A percentile compares a stretch with the other conserved stretches of the same genome.
phyloP scores from a whole-genome alignment of 345 rosid species.

The Sonneratia caseolaris region DNA sequence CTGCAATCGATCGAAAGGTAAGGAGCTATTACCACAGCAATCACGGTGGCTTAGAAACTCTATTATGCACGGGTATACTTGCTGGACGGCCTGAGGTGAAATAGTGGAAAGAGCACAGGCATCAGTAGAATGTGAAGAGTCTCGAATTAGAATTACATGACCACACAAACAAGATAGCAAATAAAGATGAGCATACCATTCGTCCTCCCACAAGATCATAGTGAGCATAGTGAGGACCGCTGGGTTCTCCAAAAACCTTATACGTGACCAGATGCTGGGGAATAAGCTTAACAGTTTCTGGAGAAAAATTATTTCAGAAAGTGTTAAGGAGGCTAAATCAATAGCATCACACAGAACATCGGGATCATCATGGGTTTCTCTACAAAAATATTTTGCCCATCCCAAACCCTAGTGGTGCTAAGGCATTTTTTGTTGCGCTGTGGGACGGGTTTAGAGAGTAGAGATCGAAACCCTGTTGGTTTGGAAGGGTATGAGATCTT shows the following conservation, averaged over 20 bases:
- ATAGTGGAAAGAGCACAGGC: neutral
- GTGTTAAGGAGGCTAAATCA: neutral
- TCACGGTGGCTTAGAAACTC: conserved; percentile 59
- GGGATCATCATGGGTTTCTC: no score
- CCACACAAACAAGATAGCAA: neutral
- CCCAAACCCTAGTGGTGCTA: no score
- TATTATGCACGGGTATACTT: conserved; percentile 73
- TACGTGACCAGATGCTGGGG: conserved; percentile 48
- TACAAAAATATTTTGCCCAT: no score
- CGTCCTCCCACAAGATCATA: conserved; percentile 72
- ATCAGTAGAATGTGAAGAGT: conserved; percentile 12
- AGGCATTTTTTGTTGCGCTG: no score
- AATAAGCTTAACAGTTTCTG: conserved; percentile 52
- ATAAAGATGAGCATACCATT: conserved; percentile 29
- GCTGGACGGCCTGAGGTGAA: conserved; percentile 70
- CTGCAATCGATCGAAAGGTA: neutral
- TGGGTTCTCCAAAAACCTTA: conserved; percentile 48
- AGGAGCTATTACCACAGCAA: neutral
- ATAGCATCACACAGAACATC: neutral
- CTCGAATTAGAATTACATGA: neutral
- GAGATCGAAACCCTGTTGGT: no score
- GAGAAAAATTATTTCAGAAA: neutral
- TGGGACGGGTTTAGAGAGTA: no score
- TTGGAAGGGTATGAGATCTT: no score
- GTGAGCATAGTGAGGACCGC: conserved; percentile 67